Percentiles rank a stretch among this genome's conserved stretches.
Evolutionary conservation across 164 flowering plant species (phyloP).

Genomic region (Tetrastigma voinierianum): DNA sequence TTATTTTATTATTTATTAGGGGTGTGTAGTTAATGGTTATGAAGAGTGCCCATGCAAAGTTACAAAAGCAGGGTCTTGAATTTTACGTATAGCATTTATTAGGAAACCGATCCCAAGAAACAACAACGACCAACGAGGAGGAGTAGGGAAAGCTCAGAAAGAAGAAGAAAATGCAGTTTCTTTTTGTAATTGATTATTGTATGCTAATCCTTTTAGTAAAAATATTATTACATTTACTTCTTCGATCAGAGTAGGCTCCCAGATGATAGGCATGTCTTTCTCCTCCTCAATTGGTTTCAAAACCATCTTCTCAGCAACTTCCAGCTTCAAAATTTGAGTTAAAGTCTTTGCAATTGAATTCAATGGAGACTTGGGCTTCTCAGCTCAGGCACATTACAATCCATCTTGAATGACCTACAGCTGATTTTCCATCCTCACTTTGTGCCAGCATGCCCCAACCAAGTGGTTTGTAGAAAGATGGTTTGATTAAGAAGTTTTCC

Average conservation of each 20-base stretch:
- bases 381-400: conserved; percentile 56
- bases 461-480: conserved; percentile 48
- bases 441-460: conserved; percentile 98
- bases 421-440: conserved; percentile 67
- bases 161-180: too few species aligned
- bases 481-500: neutral
- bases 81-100: too few species aligned
- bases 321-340: conserved; percentile 24
- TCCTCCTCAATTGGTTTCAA: conserved; percentile 70
- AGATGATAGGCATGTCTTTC: conserved; percentile 77
- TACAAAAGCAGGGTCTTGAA: too few species aligned
- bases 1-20: too few species aligned
- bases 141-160: too few species aligned
- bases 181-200: too few species aligned
- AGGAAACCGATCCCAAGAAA: too few species aligned
- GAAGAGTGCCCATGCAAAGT: too few species aligned
- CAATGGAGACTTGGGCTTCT: conserved; percentile 32
- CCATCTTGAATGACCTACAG: conserved; percentile 88
- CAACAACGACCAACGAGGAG: too few species aligned
- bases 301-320: conserved; percentile 64
- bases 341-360: conserved; percentile 22
- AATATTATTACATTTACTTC: conserved; percentile 58
- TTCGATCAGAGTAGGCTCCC: conserved; percentile 71
- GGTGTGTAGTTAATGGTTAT: too few species aligned
- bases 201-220: too few species aligned